Evolutionary conservation across 176 grass and related monocot species (phyloP).

Genomic region (Bonia amplexicaulis): DNA sequence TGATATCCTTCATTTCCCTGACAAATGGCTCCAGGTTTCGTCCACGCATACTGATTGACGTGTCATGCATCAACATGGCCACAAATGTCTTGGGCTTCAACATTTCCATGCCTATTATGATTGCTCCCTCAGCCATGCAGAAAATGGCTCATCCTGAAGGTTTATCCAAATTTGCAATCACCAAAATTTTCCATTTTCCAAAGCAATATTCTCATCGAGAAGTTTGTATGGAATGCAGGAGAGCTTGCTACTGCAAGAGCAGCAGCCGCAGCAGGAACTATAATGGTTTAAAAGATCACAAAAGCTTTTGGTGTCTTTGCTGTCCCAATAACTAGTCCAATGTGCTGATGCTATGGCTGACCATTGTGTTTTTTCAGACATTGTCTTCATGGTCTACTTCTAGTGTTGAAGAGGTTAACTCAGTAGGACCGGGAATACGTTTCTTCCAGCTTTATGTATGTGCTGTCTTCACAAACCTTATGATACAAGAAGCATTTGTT

Average conservation of each 20-base stretch:
- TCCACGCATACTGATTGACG: slow-evolving; percentile 75
- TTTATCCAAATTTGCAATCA: background rate
- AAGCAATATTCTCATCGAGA: slow-evolving; percentile 1
- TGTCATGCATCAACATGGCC: slow-evolving; percentile 61
- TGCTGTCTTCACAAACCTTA: background rate
- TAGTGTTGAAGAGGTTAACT: slow-evolving; percentile 83
- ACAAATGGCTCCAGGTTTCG: slow-evolving; percentile 58
- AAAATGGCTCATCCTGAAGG: slow-evolving; percentile 98
- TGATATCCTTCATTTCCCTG: background rate
- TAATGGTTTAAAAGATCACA: slow-evolving; percentile 57
- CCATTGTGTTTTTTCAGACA: slow-evolving; percentile 42
- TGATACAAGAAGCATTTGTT: background rate
- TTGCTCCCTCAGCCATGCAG: slow-evolving; percentile 89
- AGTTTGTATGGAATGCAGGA: slow-evolving; percentile 45
- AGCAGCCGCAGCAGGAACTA: slow-evolving; percentile 74
- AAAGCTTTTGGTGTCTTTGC: background rate
- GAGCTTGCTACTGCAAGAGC: slow-evolving; percentile 95
- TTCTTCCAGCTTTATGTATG: slow-evolving; percentile 98
- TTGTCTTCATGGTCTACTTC: slow-evolving; percentile 87
- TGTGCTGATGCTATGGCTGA: slow-evolving; percentile 9
- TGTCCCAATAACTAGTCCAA: background rate
- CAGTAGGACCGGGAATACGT: slow-evolving; percentile 78
- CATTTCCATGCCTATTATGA: slow-evolving; percentile 95
- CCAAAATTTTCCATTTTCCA: background rate
- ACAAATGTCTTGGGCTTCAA: slow-evolving; percentile 75